Base-by-base conservation (phyloP, 441 rosid genomes). In the Gossypium davidsonii region DNA sequence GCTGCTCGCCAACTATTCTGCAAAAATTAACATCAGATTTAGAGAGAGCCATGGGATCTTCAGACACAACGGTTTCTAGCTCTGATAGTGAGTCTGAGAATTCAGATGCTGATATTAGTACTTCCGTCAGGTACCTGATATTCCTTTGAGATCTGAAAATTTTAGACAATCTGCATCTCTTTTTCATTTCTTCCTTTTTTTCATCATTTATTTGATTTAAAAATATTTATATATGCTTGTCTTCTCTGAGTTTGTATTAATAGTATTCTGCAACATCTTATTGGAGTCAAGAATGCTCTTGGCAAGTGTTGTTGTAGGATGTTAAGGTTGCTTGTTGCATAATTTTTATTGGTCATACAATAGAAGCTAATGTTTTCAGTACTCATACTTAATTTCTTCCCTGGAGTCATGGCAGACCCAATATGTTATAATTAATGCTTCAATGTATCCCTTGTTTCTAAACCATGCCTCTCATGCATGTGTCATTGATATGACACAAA, bases 51-150 rank as follows among this genome's bases (percentile, higher is more conserved):
- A 59, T 89, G 82, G 85, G 76, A 48, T 84, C 82, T 67, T 83
- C 58, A 67, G 87, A 82, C 63, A 20, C 74, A 37, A 65, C 53
- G n/a, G 81, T 72, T 73, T 85, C 86, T 42, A 92, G 89, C 82
- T 89, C 97, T 79, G 97, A 89, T 65, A 85, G 91, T 73, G 90
- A 85, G 74, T 89, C 97, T n/a, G 97, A 85, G 67, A 83, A 82
- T 83, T 86, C 97, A 74, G 95, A 87, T 85, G 79, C 85, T 12
- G 94, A 83, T 79, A 78, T 61, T 26, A 77, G 67, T 71, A 82
- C 74, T 80, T 70, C 84, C 74, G 57, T 83, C 74, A 89, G 98
- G 99, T 94, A 80, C 34, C 3, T 21, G 23, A 67, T 28, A 2
- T 51, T 75, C 51, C 26, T 78, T 71, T 11, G 21, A 49, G 12